Percentiles rank a stretch among this genome's conserved stretches.
phyloP scores from a whole-genome alignment of 176 grass and related monocot genomes.

The Typha latifolia region DNA sequence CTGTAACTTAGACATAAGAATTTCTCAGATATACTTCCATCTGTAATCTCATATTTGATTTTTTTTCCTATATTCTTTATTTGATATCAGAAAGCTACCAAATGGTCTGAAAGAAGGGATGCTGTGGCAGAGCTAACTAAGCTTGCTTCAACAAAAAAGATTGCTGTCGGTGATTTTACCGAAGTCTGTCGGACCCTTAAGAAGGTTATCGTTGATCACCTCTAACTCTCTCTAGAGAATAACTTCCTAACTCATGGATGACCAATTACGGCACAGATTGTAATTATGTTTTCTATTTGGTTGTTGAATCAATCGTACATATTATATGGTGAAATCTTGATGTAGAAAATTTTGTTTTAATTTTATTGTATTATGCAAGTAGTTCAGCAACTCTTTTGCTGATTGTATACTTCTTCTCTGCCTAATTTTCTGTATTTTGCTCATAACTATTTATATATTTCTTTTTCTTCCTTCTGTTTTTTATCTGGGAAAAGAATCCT shows the following conservation, averaged over 20 bases:
- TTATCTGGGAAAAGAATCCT: too few relatives aligned
- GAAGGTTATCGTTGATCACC: conserved; percentile 37
- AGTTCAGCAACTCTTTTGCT: not conserved
- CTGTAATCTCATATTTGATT: not conserved
- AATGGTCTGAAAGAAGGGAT: conserved; percentile 99
- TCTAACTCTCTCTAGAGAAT: not conserved
- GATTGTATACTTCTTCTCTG: too few relatives aligned
- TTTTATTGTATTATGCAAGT: not conserved
- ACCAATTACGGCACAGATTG: too few relatives aligned
- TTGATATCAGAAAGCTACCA: conserved; percentile 81
- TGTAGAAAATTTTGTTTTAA: not conserved
- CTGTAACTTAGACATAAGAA: not conserved
- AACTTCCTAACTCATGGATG: too few relatives aligned
- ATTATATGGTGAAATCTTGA: too few relatives aligned
- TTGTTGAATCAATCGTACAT: too few relatives aligned
- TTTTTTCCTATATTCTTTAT: not conserved
- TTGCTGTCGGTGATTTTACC: conserved; percentile 86
- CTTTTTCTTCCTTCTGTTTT: too few relatives aligned
- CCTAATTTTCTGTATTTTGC: too few relatives aligned
- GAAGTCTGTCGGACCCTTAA: conserved; percentile 94
- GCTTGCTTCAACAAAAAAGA: conserved; percentile 93
- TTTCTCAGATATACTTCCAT: not conserved
- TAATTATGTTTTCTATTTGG: too few relatives aligned
- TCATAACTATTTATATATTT: too few relatives aligned
- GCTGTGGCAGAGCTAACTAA: conserved; percentile 89